These are phyloP conservation scores for Solanum raphanifolium DNA, from an alignment of 257 asterid genomes.

Conservation along the genomic window DNA sequence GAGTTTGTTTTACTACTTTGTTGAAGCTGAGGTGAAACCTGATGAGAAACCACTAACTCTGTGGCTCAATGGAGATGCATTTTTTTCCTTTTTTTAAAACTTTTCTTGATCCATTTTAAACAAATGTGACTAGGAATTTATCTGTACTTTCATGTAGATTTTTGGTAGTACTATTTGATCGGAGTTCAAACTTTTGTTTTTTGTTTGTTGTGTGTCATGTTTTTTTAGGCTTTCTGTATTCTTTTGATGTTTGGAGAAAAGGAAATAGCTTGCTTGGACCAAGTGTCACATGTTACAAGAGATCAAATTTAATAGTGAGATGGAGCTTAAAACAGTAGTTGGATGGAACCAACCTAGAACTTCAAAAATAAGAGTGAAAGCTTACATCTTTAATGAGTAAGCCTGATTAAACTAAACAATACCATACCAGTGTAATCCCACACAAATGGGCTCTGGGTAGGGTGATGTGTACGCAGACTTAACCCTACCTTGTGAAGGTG, in stretches of 20 bases:
- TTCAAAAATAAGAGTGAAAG: not conserved
- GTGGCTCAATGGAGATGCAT: constrained; percentile 92
- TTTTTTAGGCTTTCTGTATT: not conserved
- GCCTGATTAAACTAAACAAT: not conserved
- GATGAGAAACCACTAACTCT: constrained; percentile 47
- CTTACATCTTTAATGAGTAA: not conserved
- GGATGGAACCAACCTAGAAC: not conserved
- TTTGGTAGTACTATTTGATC: not conserved
- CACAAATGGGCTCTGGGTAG: not conserved
- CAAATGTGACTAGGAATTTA: not conserved
- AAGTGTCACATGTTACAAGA: not conserved
- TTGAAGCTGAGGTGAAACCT: constrained; percentile 69
- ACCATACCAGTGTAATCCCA: not conserved
- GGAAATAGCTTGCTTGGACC: not conserved
- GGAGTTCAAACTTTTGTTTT: not conserved
- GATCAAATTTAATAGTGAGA: not conserved
- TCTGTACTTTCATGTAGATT: not conserved
- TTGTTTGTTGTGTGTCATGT: not conserved
- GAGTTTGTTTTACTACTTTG: constrained; percentile 87
- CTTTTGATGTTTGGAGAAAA: not conserved
- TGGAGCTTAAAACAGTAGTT: not conserved
- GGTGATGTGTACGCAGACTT: not conserved
- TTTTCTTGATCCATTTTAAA: not conserved
- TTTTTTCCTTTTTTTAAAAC: not conserved
- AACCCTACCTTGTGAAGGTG: not conserved